A percentile compares a stretch with the other conserved stretches of the same genome.
phyloP scores from a whole-genome alignment of 768 basidiomycete species.

The Naematelia encephala region DNA sequence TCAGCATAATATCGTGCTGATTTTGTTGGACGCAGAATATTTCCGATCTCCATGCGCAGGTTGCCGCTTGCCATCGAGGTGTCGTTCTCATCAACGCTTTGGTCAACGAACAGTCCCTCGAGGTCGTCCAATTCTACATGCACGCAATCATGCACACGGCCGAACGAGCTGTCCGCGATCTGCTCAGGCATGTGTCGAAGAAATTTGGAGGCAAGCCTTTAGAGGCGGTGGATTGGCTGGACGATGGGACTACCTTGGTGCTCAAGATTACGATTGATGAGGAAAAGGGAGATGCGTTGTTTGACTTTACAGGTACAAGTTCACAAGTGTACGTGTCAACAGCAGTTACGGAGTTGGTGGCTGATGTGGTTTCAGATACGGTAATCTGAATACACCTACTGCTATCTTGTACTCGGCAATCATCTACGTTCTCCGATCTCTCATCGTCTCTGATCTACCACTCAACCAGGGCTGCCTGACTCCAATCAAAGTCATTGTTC shows the following conservation, averaged over 20 bases:
- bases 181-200: slow-evolving; percentile 67
- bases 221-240: slow-evolving; percentile 68
- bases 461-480: slow-evolving; percentile 37
- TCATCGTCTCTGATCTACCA: slow-evolving; percentile 39
- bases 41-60: slow-evolving; percentile 37
- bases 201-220: slow-evolving; percentile 58
- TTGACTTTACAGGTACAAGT: slow-evolving; percentile 65
- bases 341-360: background rate
- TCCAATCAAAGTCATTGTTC: slow-evolving; percentile 64
- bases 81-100: slow-evolving; percentile 79
- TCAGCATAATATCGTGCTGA: background rate
- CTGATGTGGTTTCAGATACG: slow-evolving; percentile 20
- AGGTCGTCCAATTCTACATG: slow-evolving; percentile 91
- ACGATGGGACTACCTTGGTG: slow-evolving; percentile 47
- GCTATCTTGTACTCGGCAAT: slow-evolving; percentile 39
- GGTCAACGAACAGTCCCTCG: slow-evolving; percentile 77
- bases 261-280: slow-evolving; percentile 75
- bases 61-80: slow-evolving; percentile 71
- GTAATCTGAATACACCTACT: slow-evolving; percentile 42
- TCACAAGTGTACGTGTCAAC: slow-evolving; percentile 47
- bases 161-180: slow-evolving; percentile 75
- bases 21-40: slow-evolving; percentile 29
- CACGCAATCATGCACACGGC: slow-evolving; percentile 73
- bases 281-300: slow-evolving; percentile 67
- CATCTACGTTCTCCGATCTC: slow-evolving; percentile 41